Percentiles rank a stretch among this genome's conserved stretches.
Evolutionary conservation across 108 stramenopile species (phyloP).

Genomic region (Cyclotella baltica): DNA sequence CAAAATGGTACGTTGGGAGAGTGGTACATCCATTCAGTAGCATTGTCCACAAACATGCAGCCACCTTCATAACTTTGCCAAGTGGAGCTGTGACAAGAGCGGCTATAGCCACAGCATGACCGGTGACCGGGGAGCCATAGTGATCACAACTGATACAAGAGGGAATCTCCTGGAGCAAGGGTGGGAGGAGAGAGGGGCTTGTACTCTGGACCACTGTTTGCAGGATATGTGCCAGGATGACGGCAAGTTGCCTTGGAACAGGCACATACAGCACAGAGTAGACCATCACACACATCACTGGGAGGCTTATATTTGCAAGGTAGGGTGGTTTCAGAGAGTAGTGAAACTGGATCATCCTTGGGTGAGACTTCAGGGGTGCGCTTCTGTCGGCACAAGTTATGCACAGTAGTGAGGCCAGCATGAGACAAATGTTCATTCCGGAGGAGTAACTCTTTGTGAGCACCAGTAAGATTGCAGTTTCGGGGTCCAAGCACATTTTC

Average conservation of each 20-base stretch:
- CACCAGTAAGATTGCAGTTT: not conserved
- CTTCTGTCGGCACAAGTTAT: not conserved
- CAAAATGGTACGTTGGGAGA: conserved; percentile 32
- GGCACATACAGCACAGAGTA: conserved; percentile 12
- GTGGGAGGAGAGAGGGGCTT: not conserved
- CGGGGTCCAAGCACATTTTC: not conserved
- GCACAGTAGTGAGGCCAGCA: not conserved
- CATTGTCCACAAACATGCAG: conserved; percentile 55
- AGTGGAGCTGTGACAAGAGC: conserved; percentile 34
- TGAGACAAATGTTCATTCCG: conserved; percentile 22
- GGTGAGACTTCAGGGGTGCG: not conserved
- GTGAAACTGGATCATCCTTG: not conserved
- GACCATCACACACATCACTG: not conserved
- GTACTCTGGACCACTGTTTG: too few species aligned
- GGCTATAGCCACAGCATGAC: conserved; percentile 36
- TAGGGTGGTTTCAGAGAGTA: not conserved
- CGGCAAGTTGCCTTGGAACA: conserved; percentile 6
- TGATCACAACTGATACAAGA: conserved; percentile 52
- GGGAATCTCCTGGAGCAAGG: conserved; percentile 43
- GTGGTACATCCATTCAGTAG: conserved; percentile 23
- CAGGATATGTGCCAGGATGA: not conserved
- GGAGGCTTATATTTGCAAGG: not conserved
- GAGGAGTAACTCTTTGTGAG: conserved; percentile 14
- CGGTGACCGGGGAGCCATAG: conserved; percentile 37
- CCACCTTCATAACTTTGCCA: conserved; percentile 34